phyloP scores from a whole-genome alignment of 805 yeast genomes.

The Starmerella stellata region DNA sequence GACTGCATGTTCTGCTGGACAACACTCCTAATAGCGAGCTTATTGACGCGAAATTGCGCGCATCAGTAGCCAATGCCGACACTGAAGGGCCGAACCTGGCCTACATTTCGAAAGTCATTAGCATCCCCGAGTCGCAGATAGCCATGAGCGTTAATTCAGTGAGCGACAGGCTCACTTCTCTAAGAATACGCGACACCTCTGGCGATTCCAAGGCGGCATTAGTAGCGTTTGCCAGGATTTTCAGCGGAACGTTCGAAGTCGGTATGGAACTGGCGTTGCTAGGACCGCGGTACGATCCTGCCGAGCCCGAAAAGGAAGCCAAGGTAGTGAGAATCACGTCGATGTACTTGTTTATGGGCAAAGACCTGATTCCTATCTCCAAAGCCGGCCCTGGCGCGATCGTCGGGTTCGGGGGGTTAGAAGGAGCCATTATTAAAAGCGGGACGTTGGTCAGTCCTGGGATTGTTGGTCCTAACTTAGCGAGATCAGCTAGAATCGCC shows the following conservation, averaged over 20 bases:
- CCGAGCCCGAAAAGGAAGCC: conserved; percentile 34
- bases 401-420: conserved; percentile 85
- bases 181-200: conserved; percentile 42
- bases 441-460: conserved; percentile 58
- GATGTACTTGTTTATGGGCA: conserved; percentile 75
- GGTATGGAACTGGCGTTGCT: conserved; percentile 63
- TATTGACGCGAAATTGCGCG: conserved; percentile 30
- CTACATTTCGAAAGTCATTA: conserved; percentile 74
- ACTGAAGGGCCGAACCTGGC: conserved; percentile 49
- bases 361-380: conserved; percentile 60
- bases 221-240: conserved; percentile 75
- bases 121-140: conserved; percentile 64
- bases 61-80: conserved; percentile 51
- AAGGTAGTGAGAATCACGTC: conserved; percentile 45
- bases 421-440: conserved; percentile 60
- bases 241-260: conserved; percentile 58
- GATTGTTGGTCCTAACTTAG: conserved; percentile 50
- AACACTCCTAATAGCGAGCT: conserved; percentile 35
- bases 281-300: conserved; percentile 76
- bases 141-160: conserved; percentile 27
- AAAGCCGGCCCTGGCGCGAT: conserved; percentile 88
- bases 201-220: conserved; percentile 26
- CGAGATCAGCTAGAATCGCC: conserved; percentile 54
- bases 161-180: conserved; percentile 18
- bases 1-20: conserved; percentile 51